phyloP scores from a whole-genome alignment of 2,329 filamentous ascomycete genomes.

The Phialophora expanda region DNA sequence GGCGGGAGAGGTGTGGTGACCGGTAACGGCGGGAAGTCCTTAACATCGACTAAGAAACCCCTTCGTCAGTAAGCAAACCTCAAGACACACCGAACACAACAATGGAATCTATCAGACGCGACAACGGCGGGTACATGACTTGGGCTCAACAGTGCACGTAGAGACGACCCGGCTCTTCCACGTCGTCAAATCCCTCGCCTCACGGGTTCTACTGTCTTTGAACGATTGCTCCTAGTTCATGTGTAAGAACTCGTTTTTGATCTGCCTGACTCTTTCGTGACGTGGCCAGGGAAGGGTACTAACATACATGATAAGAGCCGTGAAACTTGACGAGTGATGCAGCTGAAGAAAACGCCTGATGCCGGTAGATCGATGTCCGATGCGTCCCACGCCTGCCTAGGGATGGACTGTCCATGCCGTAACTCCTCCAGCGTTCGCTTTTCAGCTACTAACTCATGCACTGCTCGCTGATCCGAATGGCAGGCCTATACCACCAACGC shows the following conservation, averaged over 20 bases:
- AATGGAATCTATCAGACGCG: conserved; percentile 29
- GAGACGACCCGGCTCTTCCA: conserved; percentile 33
- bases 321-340: conserved; percentile 45
- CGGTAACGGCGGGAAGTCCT: conserved; percentile 55
- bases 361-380: conserved; percentile 43
- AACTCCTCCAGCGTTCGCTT: conserved; percentile 37
- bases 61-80: conserved; percentile 39
- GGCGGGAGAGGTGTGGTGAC: conserved; percentile 42
- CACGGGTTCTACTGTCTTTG: conserved; percentile 30
- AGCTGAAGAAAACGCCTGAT: conserved; percentile 45
- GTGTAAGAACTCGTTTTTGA: conserved; percentile 38
- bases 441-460: conserved; percentile 38
- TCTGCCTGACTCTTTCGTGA: conserved; percentile 34
- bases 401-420: conserved; percentile 33
- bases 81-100: conserved; percentile 25
- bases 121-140: conserved; percentile 34
- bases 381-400: conserved; percentile 32
- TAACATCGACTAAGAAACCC: conserved; percentile 48
- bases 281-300: conserved; percentile 47
- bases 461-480: conserved; percentile 33
- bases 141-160: conserved; percentile 25
- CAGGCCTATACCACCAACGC: conserved; percentile 39
- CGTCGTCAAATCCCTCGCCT: conserved; percentile 30
- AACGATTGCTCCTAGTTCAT: conserved; percentile 31
- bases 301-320: conserved; percentile 53